These are phyloP conservation scores for Dactylellina haptotyla DNA, from an alignment of 2,329 filamentous ascomycete species.

Conservation along the genomic window DNA sequence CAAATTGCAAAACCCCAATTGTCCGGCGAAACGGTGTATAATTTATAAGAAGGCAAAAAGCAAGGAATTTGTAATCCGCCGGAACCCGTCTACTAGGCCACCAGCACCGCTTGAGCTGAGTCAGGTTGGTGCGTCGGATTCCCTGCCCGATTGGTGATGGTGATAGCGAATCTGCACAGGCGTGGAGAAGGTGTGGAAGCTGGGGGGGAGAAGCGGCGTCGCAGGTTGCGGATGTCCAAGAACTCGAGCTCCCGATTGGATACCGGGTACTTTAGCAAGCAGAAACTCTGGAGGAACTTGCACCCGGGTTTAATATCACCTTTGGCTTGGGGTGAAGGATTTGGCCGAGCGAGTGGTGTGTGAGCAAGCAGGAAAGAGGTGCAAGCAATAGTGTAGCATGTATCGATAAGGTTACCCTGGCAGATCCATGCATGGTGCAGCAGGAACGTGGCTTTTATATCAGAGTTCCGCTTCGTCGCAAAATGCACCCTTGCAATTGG, in stretches of 20 bases:
- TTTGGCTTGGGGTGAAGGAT: conserved; percentile 25
- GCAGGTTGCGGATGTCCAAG: conserved; percentile 46
- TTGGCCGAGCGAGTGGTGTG: conserved; percentile 26
- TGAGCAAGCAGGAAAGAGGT: too few species aligned
- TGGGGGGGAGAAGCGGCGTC: not conserved
- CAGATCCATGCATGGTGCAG: conserved; percentile 40
- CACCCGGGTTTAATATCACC: conserved; percentile 23
- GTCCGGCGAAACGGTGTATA: conserved; percentile 25
- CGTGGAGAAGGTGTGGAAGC: conserved; percentile 36
- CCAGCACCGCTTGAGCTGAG: conserved; percentile 25
- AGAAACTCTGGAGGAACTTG: conserved; percentile 9
- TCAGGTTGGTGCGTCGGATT: conserved; percentile 44
- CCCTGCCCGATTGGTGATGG: conserved; percentile 50
- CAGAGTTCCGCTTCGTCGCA: conserved; percentile 22
- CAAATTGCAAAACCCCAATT: too few species aligned
- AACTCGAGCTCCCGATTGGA: conserved; percentile 49
- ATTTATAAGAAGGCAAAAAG: conserved; percentile 40
- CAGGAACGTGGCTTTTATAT: conserved; percentile 54
- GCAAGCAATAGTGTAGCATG: conserved; percentile 7
- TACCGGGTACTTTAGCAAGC: conserved; percentile 16
- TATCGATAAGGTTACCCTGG: conserved; percentile 50
- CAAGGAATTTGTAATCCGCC: conserved; percentile 35
- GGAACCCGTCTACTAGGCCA: conserved; percentile 20
- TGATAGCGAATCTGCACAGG: conserved; percentile 38
- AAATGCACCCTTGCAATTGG: conserved; percentile 30